Base-by-base conservation (phyloP, 1,139 yeast genomes). In the Pichia sp. region DNA sequence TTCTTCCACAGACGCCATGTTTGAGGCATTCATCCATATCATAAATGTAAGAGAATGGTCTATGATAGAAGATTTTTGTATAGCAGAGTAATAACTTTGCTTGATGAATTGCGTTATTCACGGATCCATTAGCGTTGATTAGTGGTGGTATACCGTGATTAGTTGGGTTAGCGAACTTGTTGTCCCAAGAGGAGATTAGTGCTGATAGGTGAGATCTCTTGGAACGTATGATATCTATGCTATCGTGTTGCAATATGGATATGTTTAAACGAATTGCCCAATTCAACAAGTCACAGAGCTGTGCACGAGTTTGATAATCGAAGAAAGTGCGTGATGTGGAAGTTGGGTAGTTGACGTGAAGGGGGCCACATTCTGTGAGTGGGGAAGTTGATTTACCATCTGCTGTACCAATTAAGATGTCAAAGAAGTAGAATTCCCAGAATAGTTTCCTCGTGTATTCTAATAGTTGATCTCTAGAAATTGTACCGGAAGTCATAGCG, bases 31-130 rank as follows among this genome's bases (percentile, higher is more conserved):
- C 27, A 25, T 25, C 16, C 12, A 25, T 14, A 25, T 25, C 16
- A n/a, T 25, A 25, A 14, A 25, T 25, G 16, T 25, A 14, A 8
- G 27, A 25, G 11, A 25, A 25, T 11, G 27, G 27, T 25, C 27
- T 25, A 25, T 25, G 14, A 9, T 14, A 14, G 12, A 25, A 25
- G 16, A 25, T 25, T 25, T 25, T 25, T 14, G 18, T 14, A 25
- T 25, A 25, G 14, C 16, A 18, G 8, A 25, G 10, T 10, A 25
- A 11, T 25, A 25, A 25, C 14, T 14, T 25, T 14, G 27, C 14
- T 25, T 25, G 27, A 25, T 25, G 27, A 25, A 25, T 25, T 25
- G 27, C 14, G 16, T 25, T 25, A 25, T 25, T 25, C 14, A 25
- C 12, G 10, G 2, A 14, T 9, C 27, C 27, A 25, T 25, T 25